A percentile compares a stretch with the other conserved stretches of the same genome.
phyloP scores from a whole-genome alignment of 2,329 filamentous ascomycete species.

The Nemania sp. region DNA sequence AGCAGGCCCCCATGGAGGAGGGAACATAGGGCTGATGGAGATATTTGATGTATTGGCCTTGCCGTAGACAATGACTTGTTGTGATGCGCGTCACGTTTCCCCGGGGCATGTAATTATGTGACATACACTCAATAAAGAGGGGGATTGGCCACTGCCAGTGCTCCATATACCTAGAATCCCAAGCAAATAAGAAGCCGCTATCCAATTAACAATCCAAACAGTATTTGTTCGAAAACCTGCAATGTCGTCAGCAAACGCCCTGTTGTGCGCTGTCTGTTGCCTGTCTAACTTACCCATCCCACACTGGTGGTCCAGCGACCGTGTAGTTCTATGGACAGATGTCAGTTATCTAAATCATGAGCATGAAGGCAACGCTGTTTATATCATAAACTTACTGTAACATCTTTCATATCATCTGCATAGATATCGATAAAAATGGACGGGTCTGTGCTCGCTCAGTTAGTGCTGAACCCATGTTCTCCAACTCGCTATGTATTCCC shows the following conservation, averaged over 20 bases:
- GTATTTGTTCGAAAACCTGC: constrained; percentile 29
- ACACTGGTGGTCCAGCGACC: constrained; percentile 46
- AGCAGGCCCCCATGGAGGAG: constrained; percentile 29
- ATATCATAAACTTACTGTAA: constrained; percentile 36
- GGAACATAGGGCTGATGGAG: constrained; percentile 28
- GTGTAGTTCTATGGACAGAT: constrained; percentile 42
- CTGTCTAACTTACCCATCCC: constrained; percentile 40
- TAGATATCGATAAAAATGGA: constrained; percentile 47
- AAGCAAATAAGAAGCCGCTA: background rate
- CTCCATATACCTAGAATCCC: too few relatives aligned
- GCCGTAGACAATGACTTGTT: background rate
- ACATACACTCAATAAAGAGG: too few relatives aligned
- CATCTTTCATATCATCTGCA: constrained; percentile 40
- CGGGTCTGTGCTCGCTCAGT: constrained; percentile 38
- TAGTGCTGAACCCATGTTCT: background rate
- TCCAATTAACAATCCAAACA: constrained; percentile 22
- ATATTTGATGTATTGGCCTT: constrained; percentile 6
- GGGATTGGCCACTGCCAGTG: background rate
- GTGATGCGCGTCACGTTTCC: background rate
- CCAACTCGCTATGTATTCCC: background rate
- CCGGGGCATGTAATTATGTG: background rate
- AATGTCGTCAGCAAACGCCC: background rate
- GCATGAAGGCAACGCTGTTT: too few relatives aligned
- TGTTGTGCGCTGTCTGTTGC: background rate
- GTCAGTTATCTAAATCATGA: background rate